A percentile compares a stretch with the other conserved stretches of the same genome.
phyloP scores from a whole-genome alignment of 805 yeast species.

The Wickerhamiella kurtzmanii region DNA sequence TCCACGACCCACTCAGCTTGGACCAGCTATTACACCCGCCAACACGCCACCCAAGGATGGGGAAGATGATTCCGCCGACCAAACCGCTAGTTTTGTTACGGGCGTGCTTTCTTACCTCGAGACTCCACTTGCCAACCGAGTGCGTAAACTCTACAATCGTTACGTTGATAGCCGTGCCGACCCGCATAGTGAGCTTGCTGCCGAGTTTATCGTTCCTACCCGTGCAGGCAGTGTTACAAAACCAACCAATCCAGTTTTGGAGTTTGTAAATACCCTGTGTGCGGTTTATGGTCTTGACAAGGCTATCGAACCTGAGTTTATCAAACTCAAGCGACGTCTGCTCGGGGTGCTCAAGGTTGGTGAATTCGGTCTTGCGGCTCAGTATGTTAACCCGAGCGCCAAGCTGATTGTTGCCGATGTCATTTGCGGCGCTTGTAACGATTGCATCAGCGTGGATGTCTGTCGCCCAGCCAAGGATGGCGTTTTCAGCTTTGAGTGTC shows the following conservation, averaged over 20 bases:
- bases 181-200: conserved; percentile 46
- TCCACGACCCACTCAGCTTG: not conserved
- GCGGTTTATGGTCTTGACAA: conserved; percentile 59
- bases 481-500: conserved; percentile 40
- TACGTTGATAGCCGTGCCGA: conserved; percentile 52
- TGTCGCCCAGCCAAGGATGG: conserved; percentile 35
- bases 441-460: conserved; percentile 62
- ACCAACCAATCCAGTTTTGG: conserved; percentile 58
- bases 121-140: conserved; percentile 50
- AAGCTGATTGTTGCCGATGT: conserved; percentile 53
- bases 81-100: conserved; percentile 20
- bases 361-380: conserved; percentile 69
- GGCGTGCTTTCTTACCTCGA: conserved; percentile 36
- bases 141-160: conserved; percentile 47
- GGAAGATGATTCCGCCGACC: conserved; percentile 11
- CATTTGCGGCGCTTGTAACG: conserved; percentile 68
- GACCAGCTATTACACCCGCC: conserved; percentile 2
- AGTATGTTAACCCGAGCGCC: conserved; percentile 61
- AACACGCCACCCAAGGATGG: conserved; percentile 23
- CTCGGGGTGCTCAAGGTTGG: conserved; percentile 61
- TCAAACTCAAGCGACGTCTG: conserved; percentile 62
- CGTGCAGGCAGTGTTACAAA: conserved; percentile 51
- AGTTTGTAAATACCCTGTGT: conserved; percentile 60
- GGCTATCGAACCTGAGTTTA: conserved; percentile 53
- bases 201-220: conserved; percentile 58